phyloP scores from a whole-genome alignment of 2,329 filamentous ascomycete genomes.

The Chaetomium sp. region DNA sequence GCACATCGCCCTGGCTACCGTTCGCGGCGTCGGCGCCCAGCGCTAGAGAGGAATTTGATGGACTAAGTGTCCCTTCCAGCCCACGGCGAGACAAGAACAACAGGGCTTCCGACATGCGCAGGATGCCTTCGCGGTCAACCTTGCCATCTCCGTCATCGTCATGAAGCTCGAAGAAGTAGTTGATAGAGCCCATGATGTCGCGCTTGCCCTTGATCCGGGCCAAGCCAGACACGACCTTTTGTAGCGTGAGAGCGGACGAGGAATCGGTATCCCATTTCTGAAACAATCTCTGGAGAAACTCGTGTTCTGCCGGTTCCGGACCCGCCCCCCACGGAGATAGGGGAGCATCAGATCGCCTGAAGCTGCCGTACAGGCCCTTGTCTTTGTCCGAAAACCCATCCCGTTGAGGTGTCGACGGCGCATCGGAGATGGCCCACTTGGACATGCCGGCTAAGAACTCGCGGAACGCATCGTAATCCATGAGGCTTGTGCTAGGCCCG shows the following conservation, averaged over 20 bases:
- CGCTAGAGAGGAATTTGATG: conserved; percentile 53
- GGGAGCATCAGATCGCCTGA: conserved; percentile 39
- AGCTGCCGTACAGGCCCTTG: conserved; percentile 54
- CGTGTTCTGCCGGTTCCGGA: conserved; percentile 77
- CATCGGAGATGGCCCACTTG: conserved; percentile 89
- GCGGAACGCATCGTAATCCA: conserved; percentile 96
- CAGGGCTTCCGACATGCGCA: conserved; percentile 88
- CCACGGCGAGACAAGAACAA: conserved; percentile 88
- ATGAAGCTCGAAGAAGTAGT: conserved; percentile 95
- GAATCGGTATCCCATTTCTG: conserved; percentile 79
- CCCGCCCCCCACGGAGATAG: conserved; percentile 50
- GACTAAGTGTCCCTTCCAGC: conserved; percentile 65
- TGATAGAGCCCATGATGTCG: conserved; percentile 97
- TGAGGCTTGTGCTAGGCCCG: conserved; percentile 81
- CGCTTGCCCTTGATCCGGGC: conserved; percentile 86
- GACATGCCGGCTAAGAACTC: conserved; percentile 87
- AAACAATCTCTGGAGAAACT: conserved; percentile 87
- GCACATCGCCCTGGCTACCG: conserved; percentile 34
- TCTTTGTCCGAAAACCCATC: conserved; percentile 44
- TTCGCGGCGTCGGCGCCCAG: conserved; percentile 35
- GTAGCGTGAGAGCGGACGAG: conserved; percentile 71
- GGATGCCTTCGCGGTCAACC: conserved; percentile 89
- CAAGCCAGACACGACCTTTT: conserved; percentile 86
- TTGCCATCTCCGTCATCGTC: conserved; percentile 87
- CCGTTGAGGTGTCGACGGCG: conserved; percentile 54